A percentile compares a stretch with the other conserved stretches of the same genome.
Evolutionary conservation across 495 filamentous ascomycete species (phyloP).

Genomic region (Mytilinidion resinicola): DNA sequence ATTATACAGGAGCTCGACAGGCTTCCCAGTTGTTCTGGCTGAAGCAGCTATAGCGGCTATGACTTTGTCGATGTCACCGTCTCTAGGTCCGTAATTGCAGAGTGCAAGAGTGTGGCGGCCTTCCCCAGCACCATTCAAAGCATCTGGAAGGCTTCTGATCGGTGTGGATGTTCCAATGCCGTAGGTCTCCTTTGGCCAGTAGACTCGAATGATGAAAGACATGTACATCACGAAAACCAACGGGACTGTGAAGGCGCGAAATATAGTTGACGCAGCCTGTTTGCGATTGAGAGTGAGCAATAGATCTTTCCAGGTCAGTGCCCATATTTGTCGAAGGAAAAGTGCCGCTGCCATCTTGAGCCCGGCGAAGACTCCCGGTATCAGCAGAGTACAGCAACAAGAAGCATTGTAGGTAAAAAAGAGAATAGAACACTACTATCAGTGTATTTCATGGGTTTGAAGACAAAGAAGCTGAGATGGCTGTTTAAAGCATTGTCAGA

Average conservation of each 20-base stretch:
- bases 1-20: constrained; percentile 45
- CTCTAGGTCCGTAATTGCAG: constrained; percentile 59
- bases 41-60: constrained; percentile 50
- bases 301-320: constrained; percentile 19
- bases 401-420: no score
- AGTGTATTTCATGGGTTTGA: no score
- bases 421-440: no score
- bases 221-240: constrained; percentile 20
- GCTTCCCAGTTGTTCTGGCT: constrained; percentile 45
- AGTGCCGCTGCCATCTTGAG: constrained; percentile 4
- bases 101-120: constrained; percentile 56
- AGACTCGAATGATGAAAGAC: constrained; percentile 19
- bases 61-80: constrained; percentile 61
- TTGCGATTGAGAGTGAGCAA: constrained; percentile 18
- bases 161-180: constrained; percentile 53
- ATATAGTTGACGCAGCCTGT: constrained; percentile 11
- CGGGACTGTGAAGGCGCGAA: constrained; percentile 17
- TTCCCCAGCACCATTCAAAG: constrained; percentile 41
- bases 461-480: no score
- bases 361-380: no score
- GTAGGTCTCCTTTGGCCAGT: constrained; percentile 37
- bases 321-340: constrained; percentile 18
- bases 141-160: constrained; percentile 52
- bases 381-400: no score
- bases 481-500: no score